Conservation (phyloP, 2,329 filamentous ascomycete genomes). For the Dichotomopilus funicola region DNA sequence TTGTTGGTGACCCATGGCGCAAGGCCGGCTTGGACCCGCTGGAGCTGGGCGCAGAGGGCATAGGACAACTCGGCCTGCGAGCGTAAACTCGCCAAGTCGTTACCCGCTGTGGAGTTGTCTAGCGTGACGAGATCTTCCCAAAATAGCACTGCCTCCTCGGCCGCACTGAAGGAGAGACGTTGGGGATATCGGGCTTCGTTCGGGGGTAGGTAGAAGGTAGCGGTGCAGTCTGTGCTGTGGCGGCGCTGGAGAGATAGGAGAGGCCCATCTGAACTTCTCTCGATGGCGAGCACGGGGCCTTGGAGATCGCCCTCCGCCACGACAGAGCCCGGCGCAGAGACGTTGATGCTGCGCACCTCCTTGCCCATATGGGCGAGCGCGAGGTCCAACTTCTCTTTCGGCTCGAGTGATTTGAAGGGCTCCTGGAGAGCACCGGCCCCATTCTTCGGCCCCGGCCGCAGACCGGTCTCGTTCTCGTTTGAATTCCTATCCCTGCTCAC, state of each 20-base stretch:
- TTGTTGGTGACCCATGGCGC: constrained; percentile 56
- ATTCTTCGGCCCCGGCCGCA: constrained; percentile 3
- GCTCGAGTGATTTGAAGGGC: constrained; percentile 1
- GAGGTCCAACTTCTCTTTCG: constrained; percentile 9
- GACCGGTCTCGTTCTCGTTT: constrained; percentile 8
- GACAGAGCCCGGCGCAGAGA: constrained; percentile 53
- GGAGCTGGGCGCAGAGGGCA: constrained; percentile 47
- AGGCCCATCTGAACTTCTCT: constrained; percentile 38
- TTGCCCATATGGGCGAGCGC: constrained; percentile 36
- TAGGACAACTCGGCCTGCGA: constrained; percentile 46
- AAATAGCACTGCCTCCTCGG: constrained; percentile 64
- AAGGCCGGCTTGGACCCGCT: constrained; percentile 45
- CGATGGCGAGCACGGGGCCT: constrained; percentile 44
- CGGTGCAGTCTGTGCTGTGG: constrained; percentile 45
- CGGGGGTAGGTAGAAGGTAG: constrained; percentile 28
- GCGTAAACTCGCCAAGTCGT: constrained; percentile 2
- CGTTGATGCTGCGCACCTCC: constrained; percentile 37
- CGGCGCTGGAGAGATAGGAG: constrained; percentile 54
- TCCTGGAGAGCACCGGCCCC: not conserved
- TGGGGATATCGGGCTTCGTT: constrained; percentile 62
- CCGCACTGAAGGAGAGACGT: constrained; percentile 67
- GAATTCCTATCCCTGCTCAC: too few relatives aligned
- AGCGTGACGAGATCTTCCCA: constrained; percentile 53
- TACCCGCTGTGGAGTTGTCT: constrained; percentile 23
- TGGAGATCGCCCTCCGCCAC: constrained; percentile 54